These are phyloP conservation scores for Leccinum pellstonianum DNA, from an alignment of 768 basidiomycete genomes.

Conservation along the genomic window DNA sequence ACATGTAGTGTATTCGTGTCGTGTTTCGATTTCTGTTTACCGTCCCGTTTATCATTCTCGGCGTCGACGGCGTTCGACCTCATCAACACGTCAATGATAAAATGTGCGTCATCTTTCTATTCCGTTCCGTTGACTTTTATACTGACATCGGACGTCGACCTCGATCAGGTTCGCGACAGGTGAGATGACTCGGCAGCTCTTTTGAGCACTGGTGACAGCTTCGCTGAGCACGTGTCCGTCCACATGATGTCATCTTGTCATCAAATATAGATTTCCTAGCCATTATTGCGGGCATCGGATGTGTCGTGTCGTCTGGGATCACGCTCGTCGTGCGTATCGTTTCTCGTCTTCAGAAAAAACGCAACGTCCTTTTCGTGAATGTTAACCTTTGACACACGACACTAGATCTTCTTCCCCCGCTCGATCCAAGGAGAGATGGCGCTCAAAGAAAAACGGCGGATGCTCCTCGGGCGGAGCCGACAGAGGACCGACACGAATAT, in stretches of 20 bases:
- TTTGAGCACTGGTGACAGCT: not conserved
- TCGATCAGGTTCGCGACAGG: slow-evolving; percentile 28
- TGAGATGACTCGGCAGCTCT: not conserved
- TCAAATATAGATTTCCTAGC: slow-evolving; percentile 51
- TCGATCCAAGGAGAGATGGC: slow-evolving; percentile 67
- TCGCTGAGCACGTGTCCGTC: not conserved
- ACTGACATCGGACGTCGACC: not conserved
- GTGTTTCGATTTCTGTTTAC: slow-evolving; percentile 73
- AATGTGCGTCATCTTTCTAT: not conserved
- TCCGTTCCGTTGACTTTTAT: not conserved
- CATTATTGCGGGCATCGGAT: slow-evolving; percentile 58
- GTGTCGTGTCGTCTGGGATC: slow-evolving; percentile 64
- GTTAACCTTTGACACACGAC: not conserved
- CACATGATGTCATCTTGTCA: not conserved
- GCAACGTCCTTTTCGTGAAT: not conserved
- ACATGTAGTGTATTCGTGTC: slow-evolving; percentile 59
- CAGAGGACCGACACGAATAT: not conserved
- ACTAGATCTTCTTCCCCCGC: slow-evolving; percentile 81
- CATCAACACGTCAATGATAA: slow-evolving; percentile 28
- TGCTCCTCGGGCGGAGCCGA: not conserved
- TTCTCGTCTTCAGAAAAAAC: not conserved
- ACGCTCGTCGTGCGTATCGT: slow-evolving; percentile 61
- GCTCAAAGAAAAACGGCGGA: slow-evolving; percentile 44
- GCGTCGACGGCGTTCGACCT: slow-evolving; percentile 62
- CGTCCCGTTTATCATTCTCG: slow-evolving; percentile 62